These are phyloP conservation scores for Boeremia exigua DNA, from an alignment of 2,329 filamentous ascomycete genomes.

Conservation along the genomic window DNA sequence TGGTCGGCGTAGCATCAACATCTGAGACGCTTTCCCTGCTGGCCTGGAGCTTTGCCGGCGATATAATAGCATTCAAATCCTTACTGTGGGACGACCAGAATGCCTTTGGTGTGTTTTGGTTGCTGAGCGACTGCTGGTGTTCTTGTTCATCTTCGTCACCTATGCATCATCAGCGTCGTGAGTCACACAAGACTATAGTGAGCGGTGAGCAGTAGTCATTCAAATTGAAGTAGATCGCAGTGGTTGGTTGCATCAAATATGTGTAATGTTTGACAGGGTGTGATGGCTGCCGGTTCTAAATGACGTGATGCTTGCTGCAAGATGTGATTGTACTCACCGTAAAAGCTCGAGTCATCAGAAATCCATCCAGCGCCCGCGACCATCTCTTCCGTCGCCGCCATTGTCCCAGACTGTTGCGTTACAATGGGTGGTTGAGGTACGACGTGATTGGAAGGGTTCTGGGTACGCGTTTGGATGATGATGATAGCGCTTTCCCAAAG, in stretches of 20 bases:
- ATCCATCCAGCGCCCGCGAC: conserved; percentile 45
- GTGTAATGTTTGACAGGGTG: not conserved
- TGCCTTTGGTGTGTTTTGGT: conserved; percentile 18
- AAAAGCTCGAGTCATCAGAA: conserved; percentile 54
- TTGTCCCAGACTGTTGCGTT: conserved; percentile 15
- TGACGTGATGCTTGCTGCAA: conserved; percentile 6
- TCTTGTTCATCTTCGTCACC: conserved; percentile 39
- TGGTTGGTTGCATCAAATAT: not conserved
- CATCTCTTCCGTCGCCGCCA: conserved; percentile 31
- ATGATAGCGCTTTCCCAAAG: conserved; percentile 4
- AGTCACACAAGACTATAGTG: not conserved
- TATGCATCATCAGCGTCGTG: conserved; percentile 18
- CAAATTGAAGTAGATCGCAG: not conserved
- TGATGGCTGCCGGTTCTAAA: not conserved
- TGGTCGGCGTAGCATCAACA: conserved; percentile 9
- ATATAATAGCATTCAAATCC: conserved; percentile 33
- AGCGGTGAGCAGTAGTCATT: not conserved
- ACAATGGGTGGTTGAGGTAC: conserved; percentile 12
- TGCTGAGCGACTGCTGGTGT: conserved; percentile 24
- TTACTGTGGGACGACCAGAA: conserved; percentile 31
- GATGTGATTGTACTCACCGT: conserved; percentile 42
- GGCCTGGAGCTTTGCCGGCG: conserved; percentile 13
- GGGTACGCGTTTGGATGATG: conserved; percentile 15
- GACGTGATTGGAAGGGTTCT: conserved; percentile 14
- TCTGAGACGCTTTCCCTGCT: conserved; percentile 1